These are phyloP conservation scores for Lentinula boryana DNA, from an alignment of 768 basidiomycete genomes.

Conservation along the genomic window DNA sequence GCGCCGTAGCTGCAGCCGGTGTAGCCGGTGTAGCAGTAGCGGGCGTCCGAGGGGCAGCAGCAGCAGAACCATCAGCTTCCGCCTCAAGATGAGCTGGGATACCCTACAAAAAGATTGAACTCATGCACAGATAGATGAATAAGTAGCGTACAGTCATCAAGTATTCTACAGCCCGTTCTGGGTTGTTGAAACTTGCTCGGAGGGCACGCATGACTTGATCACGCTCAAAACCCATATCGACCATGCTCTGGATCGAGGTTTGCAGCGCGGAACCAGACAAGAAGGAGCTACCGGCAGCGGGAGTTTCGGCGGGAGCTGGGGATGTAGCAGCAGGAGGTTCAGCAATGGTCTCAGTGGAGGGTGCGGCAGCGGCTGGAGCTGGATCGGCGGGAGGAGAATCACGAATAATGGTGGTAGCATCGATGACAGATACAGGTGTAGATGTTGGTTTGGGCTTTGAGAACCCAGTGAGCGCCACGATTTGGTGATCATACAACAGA, in stretches of 20 bases:
- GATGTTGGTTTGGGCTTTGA: slow-evolving; percentile 52
- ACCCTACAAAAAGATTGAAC: slow-evolving; percentile 42
- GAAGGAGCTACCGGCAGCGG: slow-evolving; percentile 54
- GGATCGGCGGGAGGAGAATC: slow-evolving; percentile 29
- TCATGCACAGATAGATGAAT: not conserved
- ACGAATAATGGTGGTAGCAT: slow-evolving; percentile 23
- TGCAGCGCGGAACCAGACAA: slow-evolving; percentile 75
- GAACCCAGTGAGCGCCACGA: not conserved
- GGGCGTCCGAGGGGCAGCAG: slow-evolving; percentile 27
- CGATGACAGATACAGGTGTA: slow-evolving; percentile 17
- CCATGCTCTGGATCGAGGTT: slow-evolving; percentile 72
- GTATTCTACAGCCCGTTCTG: slow-evolving; percentile 98
- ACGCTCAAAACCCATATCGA: slow-evolving; percentile 90
- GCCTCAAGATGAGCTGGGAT: slow-evolving; percentile 68
- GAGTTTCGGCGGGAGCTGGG: slow-evolving; percentile 22
- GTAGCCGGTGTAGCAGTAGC: slow-evolving; percentile 29
- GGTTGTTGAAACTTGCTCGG: slow-evolving; percentile 94
- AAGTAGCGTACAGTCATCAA: slow-evolving; percentile 70
- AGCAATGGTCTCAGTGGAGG: slow-evolving; percentile 14
- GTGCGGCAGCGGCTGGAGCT: slow-evolving; percentile 3
- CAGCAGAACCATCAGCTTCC: slow-evolving; percentile 33
- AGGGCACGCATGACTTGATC: slow-evolving; percentile 83
- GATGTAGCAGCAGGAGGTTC: slow-evolving; percentile 26
- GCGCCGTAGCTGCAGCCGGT: slow-evolving; percentile 25
- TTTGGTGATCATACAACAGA: not conserved